Evolutionary conservation across 768 basidiomycete genomes (phyloP), one percentile per base, ranked within the genome.

Genomic region (Lentinula sp.): DNA sequence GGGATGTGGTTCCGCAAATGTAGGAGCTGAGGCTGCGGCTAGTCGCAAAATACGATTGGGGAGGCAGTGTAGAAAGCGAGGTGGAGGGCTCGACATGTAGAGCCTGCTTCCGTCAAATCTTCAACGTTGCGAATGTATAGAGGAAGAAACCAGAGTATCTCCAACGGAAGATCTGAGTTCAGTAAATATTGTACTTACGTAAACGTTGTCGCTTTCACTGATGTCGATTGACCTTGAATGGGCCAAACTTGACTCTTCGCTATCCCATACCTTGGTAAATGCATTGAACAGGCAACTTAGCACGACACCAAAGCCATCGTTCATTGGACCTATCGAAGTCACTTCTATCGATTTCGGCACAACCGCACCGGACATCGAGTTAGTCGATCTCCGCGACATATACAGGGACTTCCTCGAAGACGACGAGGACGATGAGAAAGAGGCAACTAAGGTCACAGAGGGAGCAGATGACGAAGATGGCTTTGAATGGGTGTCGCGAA

Each of bases 211-310:
- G 37, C 37, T 23, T 56, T 57, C 50, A 32, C 15, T 31, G n/a
- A 97, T 97, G 95, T 96, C 95, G 16, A 85, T 99, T 74, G 96
- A 98, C 77, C 77, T 99, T 59, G 92, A 96, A 77, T 99, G 96
- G 95, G 74, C 77, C 65, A 85, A 87, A 65, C 84, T 98, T 63
- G 87, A 93, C 74, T 71, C 80, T 21, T 81, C 86, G 1, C 82
- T 97, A 10, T 82, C 93, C 7, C 76, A 77, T 16, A 80, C 80
- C 34, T 80, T 95, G 61, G 82, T 95, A 61, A 79, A 84, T 42
- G 69, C 88, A 51, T 86, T 99, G 68, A 95, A 97, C 75, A 76
- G 77, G 61, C 89, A 93, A 61, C 87, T 99, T 23, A 69, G 80
- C 5, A 80, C 74, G 53, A 84, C 87, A 2, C 74, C 84, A 35